Percentiles rank a stretch among this genome's conserved stretches.
Evolutionary conservation across 352 stramenopile species (phyloP).

Genomic region (Pythium folliculosum): DNA sequence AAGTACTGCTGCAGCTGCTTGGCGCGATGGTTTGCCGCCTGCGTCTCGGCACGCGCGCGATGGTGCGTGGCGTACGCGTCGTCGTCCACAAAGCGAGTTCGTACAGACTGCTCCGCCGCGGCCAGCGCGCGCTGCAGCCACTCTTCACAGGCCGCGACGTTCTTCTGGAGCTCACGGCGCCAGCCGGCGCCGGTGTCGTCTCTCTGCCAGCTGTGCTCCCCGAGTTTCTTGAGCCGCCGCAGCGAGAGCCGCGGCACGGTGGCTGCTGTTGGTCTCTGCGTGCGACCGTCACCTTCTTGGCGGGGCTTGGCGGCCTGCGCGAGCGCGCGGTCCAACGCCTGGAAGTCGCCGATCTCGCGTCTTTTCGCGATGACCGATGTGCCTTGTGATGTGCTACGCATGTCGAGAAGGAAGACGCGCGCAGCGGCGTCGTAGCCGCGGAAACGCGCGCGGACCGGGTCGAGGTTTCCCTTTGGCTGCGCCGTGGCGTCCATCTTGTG

Average conservation of each 20-base stretch:
- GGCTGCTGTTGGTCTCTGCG: background rate
- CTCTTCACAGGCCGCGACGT: conserved; percentile 45
- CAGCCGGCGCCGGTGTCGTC: conserved; percentile 45
- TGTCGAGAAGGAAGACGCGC: conserved; percentile 19
- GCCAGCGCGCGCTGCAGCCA: conserved; percentile 57
- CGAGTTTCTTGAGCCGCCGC: conserved; percentile 60
- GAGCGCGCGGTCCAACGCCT: conserved; percentile 29
- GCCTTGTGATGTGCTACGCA: background rate
- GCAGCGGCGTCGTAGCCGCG: conserved; percentile 19
- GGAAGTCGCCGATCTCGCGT: conserved; percentile 27
- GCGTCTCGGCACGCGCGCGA: conserved; percentile 23
- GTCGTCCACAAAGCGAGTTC: conserved; percentile 51
- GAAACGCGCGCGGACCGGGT: conserved; percentile 8
- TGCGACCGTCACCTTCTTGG: no score
- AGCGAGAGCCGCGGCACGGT: conserved; percentile 44
- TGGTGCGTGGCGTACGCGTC: conserved; percentile 40
- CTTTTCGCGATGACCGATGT: background rate
- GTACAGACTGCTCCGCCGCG: conserved; percentile 28
- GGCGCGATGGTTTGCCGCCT: conserved; percentile 39
- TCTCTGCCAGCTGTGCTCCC: conserved; percentile 48
- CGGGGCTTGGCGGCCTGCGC: background rate
- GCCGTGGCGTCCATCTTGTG: background rate
- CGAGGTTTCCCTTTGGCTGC: conserved; percentile 6
- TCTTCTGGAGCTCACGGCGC: conserved; percentile 68
- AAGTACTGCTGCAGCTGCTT: conserved; percentile 78